A percentile compares a stretch with the other conserved stretches of the same genome.
phyloP scores from a whole-genome alignment of 192 early-diverging fungal species.

The Gamsiella multidivaricata region DNA sequence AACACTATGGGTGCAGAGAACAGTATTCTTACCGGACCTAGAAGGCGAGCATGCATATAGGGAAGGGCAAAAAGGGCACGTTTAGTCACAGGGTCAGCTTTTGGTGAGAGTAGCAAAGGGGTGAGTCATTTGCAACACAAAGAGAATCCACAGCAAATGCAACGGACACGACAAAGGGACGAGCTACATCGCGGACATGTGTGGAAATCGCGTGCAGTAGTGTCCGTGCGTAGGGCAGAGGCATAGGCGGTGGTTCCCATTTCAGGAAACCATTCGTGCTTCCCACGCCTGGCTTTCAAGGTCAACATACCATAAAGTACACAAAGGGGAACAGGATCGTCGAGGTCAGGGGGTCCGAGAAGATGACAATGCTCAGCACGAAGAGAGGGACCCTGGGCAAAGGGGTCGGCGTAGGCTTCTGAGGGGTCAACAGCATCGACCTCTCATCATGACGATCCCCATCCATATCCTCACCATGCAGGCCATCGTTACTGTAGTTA shows the following conservation, averaged over 20 bases:
- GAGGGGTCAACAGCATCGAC: neutral
- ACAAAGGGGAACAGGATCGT: slow-evolving; percentile 85
- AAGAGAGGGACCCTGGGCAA: slow-evolving; percentile 52
- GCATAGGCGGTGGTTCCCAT: slow-evolving; percentile 12
- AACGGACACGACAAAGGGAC: neutral
- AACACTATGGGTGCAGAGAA: neutral
- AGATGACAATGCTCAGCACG: slow-evolving; percentile 53
- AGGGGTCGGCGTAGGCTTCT: slow-evolving; percentile 29
- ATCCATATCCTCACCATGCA: neutral
- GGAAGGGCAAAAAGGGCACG: neutral
- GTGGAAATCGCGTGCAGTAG: too few relatives aligned
- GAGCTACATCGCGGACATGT: too few relatives aligned
- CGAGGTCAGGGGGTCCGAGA: slow-evolving; percentile 78
- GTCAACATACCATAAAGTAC: slow-evolving; percentile 78
- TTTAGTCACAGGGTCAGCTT: neutral
- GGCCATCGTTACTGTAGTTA: neutral
- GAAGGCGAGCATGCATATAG: neutral
- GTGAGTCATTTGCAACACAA: neutral
- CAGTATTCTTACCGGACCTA: slow-evolving; percentile 40
- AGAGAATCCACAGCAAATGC: neutral
- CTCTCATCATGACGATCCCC: slow-evolving; percentile 3
- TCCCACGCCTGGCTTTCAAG: neutral
- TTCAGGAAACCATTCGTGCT: slow-evolving; percentile 1
- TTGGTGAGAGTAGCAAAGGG: neutral
- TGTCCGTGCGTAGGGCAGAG: neutral